These are phyloP conservation scores for Chaetomium strumarium DNA, from an alignment of 2,329 filamentous ascomycete genomes.

Conservation along the genomic window DNA sequence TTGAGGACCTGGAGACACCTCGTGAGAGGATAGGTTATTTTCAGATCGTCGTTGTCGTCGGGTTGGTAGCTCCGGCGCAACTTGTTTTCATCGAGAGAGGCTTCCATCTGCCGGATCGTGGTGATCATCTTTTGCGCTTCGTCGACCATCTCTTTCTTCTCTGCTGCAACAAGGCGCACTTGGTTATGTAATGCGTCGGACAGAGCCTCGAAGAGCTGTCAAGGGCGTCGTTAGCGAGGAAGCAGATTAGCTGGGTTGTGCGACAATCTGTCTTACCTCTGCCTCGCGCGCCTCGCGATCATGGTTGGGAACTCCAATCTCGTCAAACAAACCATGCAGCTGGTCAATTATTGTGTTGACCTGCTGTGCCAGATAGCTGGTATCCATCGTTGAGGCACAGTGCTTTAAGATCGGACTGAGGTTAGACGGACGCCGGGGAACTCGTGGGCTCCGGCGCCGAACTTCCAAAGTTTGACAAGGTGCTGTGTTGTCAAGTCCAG, in stretches of 20 bases:
- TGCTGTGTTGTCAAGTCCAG: constrained; percentile 14
- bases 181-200: constrained; percentile 91
- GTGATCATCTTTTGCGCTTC: constrained; percentile 82
- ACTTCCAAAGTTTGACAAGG: neutral
- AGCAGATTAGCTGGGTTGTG: neutral
- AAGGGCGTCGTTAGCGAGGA: constrained; percentile 11
- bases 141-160: constrained; percentile 87
- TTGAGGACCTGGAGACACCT: constrained; percentile 74
- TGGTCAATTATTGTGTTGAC: constrained; percentile 91
- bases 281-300: constrained; percentile 85
- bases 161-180: constrained; percentile 72
- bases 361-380: constrained; percentile 88
- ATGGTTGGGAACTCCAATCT: constrained; percentile 91
- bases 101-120: constrained; percentile 88
- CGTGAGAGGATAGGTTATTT: constrained; percentile 76
- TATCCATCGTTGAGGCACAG: constrained; percentile 60
- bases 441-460: neutral
- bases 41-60: constrained; percentile 61
- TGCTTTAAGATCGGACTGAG: neutral
- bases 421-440: neutral
- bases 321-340: constrained; percentile 90
- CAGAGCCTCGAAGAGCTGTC: constrained; percentile 80
- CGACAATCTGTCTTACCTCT: constrained; percentile 56
- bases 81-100: constrained; percentile 73
- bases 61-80: constrained; percentile 41